These are phyloP conservation scores for Boletellus ananiceps DNA, from an alignment of 768 basidiomycete species.

Conservation along the genomic window DNA sequence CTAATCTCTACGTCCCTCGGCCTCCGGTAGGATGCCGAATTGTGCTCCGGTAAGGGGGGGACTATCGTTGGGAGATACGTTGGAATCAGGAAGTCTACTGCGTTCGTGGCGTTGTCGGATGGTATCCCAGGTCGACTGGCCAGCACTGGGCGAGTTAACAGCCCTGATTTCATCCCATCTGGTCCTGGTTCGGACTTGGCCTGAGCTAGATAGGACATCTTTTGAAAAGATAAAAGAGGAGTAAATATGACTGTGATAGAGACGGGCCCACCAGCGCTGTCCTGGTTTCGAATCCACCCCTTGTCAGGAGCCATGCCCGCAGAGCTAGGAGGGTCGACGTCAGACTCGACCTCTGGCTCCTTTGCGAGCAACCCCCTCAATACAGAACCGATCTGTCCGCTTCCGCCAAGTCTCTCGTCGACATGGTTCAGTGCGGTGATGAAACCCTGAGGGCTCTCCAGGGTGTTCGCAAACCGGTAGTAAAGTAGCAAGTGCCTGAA, in stretches of 20 bases:
- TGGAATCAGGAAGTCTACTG: slow-evolving; percentile 14
- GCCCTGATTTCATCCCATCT: slow-evolving; percentile 68
- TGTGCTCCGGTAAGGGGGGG: slow-evolving; percentile 16
- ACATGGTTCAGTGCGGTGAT: slow-evolving; percentile 30
- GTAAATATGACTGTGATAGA: background rate
- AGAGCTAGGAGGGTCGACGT: slow-evolving; percentile 1
- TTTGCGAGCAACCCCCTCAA: slow-evolving; percentile 22
- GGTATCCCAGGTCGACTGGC: slow-evolving; percentile 60
- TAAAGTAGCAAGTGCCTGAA: slow-evolving; percentile 28
- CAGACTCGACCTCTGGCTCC: slow-evolving; percentile 10
- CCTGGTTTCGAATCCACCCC: slow-evolving; percentile 11
- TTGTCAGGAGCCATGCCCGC: slow-evolving; percentile 13
- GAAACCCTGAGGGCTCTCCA: slow-evolving; percentile 30
- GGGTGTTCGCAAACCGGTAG: slow-evolving; percentile 27
- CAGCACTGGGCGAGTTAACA: slow-evolving; percentile 41
- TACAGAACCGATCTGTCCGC: slow-evolving; percentile 24
- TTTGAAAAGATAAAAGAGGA: background rate
- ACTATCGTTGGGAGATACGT: slow-evolving; percentile 3
- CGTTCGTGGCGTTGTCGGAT: slow-evolving; percentile 57
- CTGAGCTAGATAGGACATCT: slow-evolving; percentile 4
- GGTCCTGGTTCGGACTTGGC: slow-evolving; percentile 21
- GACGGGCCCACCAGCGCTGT: slow-evolving; percentile 12
- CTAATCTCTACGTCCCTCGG: slow-evolving; percentile 42
- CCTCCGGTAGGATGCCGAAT: slow-evolving; percentile 58
- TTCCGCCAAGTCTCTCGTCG: slow-evolving; percentile 29